Base-by-base conservation (phyloP, 805 yeast genomes). In the Candida ascalaphidarum region DNA sequence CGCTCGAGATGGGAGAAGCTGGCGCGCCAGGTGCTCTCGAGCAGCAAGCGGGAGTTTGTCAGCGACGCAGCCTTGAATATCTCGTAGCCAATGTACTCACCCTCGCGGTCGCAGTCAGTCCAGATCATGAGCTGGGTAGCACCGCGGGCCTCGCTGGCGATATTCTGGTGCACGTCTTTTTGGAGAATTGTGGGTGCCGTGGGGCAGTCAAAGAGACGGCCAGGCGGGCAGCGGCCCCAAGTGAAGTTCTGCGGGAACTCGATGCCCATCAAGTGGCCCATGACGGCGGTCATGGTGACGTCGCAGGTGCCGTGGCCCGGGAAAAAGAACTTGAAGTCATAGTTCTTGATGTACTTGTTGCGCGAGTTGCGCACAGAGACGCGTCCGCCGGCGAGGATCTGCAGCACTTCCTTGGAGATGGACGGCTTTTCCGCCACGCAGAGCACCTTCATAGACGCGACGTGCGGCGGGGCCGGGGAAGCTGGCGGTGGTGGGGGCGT, bases 31-130 rank as follows among this genome's bases (percentile, higher is more conserved):
- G 55, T 49, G 3, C 79, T 63, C 8, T 60, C 65, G 12, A 70
- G 43, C 1, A 53, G 58, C 23, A 85, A 44, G 2, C 55, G 37
- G 1, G 54, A 41, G 44, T 81, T 79, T 5, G 53, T 50, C 36
- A 61, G 63, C 27, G 50, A 47, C 0, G 95, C 96, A n/a, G 77
- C 78, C 29, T 75, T 66, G 20, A 73, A 65, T 11, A 94, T 74
- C 43, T 88, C 95, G 58, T 67, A 74, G 0, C 96, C 97, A 32
- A 88, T 88, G 51, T 76, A 81, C 50, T 88, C 97, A 2, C 97
- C 97, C 50, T 88, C 97, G 21, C 96, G 64, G 65, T 88, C 97
- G 55, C 98, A 92, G 66, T 92, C 99, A 1, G 98, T 92, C 97
- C 98, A 92, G 6, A 92, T 84, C 82, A 85, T 83, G 30, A 92